Conservation (phyloP, 148 eudicot species). For the Oxyria digyna region DNA sequence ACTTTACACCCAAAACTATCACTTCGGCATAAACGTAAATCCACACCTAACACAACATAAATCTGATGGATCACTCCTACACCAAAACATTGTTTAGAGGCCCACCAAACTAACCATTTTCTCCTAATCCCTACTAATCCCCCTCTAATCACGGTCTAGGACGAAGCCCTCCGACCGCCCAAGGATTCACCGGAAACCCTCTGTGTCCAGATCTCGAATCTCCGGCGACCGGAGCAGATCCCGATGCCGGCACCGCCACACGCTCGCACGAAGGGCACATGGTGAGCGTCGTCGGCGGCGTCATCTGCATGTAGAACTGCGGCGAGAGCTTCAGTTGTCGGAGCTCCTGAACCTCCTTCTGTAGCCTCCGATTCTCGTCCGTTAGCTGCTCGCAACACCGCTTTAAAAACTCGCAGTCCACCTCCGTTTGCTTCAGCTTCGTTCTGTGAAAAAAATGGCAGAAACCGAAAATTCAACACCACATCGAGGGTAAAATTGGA, state of each 20-base stretch:
- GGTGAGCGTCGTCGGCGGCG: constrained; percentile 7
- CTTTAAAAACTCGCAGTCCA: constrained; percentile 5
- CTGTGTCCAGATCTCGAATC: not conserved
- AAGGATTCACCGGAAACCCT: constrained; percentile 1
- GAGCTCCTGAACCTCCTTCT: constrained; percentile 10
- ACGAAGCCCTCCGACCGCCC: constrained; percentile 2
- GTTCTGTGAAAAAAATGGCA: not conserved
- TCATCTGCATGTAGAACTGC: constrained; percentile 11
- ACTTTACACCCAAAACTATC: constrained; percentile 4
- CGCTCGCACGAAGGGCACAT: constrained; percentile 9
- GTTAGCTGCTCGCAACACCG: constrained; percentile 6
- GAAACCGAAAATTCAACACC: not conserved
- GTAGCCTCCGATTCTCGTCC: constrained; percentile 1
- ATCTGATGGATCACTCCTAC: not conserved
- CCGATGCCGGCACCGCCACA: not conserved
- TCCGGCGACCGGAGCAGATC: not conserved
- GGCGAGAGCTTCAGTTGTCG: constrained; percentile 6
- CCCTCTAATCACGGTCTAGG: not conserved
- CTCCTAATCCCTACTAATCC: not conserved
- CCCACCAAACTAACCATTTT: not conserved
- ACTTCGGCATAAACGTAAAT: not conserved
- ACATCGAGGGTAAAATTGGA: not conserved
- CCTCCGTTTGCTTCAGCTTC: constrained; percentile 8
- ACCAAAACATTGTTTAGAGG: not conserved
- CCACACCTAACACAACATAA: not conserved